Percentiles rank a stretch among this genome's conserved stretches.
phyloP scores from a whole-genome alignment of 306 rosid genomes.

The Castanea mollissima region DNA sequence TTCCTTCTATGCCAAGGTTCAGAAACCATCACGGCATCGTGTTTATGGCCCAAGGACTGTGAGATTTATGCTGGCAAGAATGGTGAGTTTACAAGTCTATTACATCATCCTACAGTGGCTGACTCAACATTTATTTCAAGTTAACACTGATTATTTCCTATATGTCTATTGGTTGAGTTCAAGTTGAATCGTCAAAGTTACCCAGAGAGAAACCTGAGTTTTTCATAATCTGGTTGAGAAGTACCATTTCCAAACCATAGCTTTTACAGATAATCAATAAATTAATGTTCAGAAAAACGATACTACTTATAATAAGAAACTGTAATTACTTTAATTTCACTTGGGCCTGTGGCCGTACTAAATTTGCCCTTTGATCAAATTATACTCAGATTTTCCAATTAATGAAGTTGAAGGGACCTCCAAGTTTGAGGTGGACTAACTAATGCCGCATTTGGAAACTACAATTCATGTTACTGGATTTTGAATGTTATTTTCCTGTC shows the following conservation, averaged over 20 bases:
- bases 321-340: not conserved
- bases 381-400: too few relatives aligned
- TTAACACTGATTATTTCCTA: not conserved
- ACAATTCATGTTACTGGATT: not conserved
- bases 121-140: not conserved
- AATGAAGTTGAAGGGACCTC: too few relatives aligned
- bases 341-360: not conserved
- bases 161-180: too few relatives aligned
- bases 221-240: too few relatives aligned
- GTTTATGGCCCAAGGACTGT: constrained; percentile 93
- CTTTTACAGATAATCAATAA: not conserved
- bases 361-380: not conserved
- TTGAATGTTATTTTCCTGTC: not conserved
- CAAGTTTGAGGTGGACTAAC: not conserved
- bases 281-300: not conserved
- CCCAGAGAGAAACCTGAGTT: too few relatives aligned
- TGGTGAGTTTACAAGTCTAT: constrained; percentile 52
- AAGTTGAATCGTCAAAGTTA: too few relatives aligned
- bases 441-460: not conserved
- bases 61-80: constrained; percentile 83
- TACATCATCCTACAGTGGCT: not conserved
- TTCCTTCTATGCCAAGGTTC: constrained; percentile 86
- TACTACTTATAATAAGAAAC: not conserved
- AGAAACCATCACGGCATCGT: constrained; percentile 76
- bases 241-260: too few relatives aligned